Conservation (phyloP, 805 yeast genomes). For the Maudiozyma barnettii region DNA sequence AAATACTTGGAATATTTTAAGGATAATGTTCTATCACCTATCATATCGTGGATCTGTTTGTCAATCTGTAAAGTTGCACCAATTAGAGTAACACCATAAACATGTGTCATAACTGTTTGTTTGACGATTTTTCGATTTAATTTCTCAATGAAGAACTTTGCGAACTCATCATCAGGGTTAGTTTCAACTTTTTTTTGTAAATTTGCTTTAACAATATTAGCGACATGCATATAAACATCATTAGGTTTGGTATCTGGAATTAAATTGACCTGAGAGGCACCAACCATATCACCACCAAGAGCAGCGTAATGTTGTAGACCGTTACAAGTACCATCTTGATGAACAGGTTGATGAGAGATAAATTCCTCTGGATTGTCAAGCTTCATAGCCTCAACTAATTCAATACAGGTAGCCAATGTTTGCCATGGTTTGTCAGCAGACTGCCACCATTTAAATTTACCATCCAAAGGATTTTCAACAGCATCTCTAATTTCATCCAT, state of each 20-base stretch:
- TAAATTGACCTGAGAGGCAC: constrained; percentile 72
- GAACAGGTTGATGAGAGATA: constrained; percentile 67
- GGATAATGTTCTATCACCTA: constrained; percentile 39
- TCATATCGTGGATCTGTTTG: constrained; percentile 58
- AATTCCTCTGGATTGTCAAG: constrained; percentile 55
- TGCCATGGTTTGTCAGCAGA: constrained; percentile 81
- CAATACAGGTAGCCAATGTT: constrained; percentile 60
- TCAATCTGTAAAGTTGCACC: constrained; percentile 89
- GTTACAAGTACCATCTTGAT: constrained; percentile 82
- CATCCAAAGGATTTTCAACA: constrained; percentile 53
- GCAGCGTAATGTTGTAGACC: constrained; percentile 86
- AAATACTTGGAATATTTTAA: constrained; percentile 52
- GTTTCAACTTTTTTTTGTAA: constrained; percentile 44
- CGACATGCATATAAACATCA: constrained; percentile 68
- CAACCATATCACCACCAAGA: constrained; percentile 74
- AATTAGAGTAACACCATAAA: constrained; percentile 88
- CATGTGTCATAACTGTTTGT: constrained; percentile 97
- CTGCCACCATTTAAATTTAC: constrained; percentile 54
- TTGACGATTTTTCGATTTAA: constrained; percentile 83
- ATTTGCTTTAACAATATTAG: constrained; percentile 48
- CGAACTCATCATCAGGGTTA: constrained; percentile 40
- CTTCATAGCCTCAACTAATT: constrained; percentile 50
- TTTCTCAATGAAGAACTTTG: constrained; percentile 43
- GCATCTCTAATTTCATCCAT: constrained; percentile 45
- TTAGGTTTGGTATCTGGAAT: constrained; percentile 64